A percentile compares a stretch with the other conserved stretches of the same genome.
Conservation (phyloP, 225 moss, liverwort and hornwort genomes). For the Sphagnum tenellum region DNA sequence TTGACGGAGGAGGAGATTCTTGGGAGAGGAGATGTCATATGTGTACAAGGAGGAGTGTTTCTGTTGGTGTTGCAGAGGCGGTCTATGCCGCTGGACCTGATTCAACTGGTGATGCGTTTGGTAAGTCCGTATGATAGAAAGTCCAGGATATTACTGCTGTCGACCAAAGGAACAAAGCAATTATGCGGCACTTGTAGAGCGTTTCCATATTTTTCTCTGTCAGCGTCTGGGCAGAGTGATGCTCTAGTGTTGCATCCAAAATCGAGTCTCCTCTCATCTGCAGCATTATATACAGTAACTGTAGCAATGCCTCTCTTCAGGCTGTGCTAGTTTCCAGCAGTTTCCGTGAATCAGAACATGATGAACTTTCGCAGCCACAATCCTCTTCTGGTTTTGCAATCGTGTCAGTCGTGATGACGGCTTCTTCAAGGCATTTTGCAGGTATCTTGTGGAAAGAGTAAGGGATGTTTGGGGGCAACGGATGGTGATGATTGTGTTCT, state of each 20-base stretch:
- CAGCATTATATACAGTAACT: too few relatives aligned
- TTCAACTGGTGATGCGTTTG: not conserved
- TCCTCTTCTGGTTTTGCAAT: not conserved
- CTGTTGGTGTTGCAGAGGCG: not conserved
- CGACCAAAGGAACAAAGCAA: not conserved
- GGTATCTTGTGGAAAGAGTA: too few relatives aligned
- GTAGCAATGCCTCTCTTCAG: too few relatives aligned
- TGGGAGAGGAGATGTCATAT: not conserved
- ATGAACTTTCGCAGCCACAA: not conserved
- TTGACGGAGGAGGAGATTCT: not conserved
- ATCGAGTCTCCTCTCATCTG: not conserved
- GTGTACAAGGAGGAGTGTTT: not conserved
- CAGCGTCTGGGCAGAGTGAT: too few relatives aligned
- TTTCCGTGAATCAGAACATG: not conserved
- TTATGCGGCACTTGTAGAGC: too few relatives aligned
- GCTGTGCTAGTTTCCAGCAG: too few relatives aligned
- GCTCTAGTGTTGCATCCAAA: too few relatives aligned
- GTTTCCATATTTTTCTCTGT: too few relatives aligned
- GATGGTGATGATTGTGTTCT: not conserved
- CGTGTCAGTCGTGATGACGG: too few relatives aligned
- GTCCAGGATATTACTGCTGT: not conserved
- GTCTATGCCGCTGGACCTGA: not conserved
- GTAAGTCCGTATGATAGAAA: not conserved
- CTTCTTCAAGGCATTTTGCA: too few relatives aligned
- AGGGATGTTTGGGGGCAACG: not conserved